Evolutionary conservation across 108 stramenopile genomes (phyloP), one percentile per base, ranked within the genome.

Genomic region (Skeletonema costatum): DNA sequence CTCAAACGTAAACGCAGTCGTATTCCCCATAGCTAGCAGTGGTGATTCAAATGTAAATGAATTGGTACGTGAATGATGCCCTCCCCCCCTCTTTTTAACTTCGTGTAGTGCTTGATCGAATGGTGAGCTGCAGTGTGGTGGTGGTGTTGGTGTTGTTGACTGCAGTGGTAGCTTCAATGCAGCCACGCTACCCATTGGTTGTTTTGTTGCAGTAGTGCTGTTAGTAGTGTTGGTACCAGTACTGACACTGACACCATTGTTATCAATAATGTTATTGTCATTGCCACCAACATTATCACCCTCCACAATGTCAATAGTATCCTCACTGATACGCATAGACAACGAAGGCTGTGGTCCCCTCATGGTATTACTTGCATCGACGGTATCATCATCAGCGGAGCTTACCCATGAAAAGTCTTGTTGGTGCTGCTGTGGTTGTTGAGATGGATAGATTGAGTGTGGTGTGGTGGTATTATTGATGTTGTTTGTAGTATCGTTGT

Each of bases 51-150:
- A 50, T 16, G 36, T 42, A 50, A 59, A 75, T 39, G 64, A 75
- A 59, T 75, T 66, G 36, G 58, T 38, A 39, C 74, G 62, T 21
- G 72, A 64, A 59, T 38, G 32, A 42, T 61, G 48, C 0, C 63
- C 64, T 0, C 74, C 65, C 6, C 51, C 48, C 53, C 19, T 25
- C 36, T 32, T 48, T 31, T 75, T 64, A 2, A 75, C 61, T 75
- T 75, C 65, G 25, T 56, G 48, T 29, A 73, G 65, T 64, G 72
- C 72, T 16, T 63, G 62, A 41, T 75, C 74, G 38, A 75, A 75
- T 66, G 74, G 51, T 31, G 74, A 75, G 4, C 16, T 46, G 5
- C 44, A 46, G 3, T 46, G 3, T n/a, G 11, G 11, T 42, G 16
- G 16, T 46, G 44, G 14, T 46, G 25, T 1, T 56, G 53, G 1